Percentiles rank a stretch among this genome's conserved stretches.
Evolutionary conservation across 352 stramenopile genomes (phyloP).

Genomic region (Pythium rishiriense): DNA sequence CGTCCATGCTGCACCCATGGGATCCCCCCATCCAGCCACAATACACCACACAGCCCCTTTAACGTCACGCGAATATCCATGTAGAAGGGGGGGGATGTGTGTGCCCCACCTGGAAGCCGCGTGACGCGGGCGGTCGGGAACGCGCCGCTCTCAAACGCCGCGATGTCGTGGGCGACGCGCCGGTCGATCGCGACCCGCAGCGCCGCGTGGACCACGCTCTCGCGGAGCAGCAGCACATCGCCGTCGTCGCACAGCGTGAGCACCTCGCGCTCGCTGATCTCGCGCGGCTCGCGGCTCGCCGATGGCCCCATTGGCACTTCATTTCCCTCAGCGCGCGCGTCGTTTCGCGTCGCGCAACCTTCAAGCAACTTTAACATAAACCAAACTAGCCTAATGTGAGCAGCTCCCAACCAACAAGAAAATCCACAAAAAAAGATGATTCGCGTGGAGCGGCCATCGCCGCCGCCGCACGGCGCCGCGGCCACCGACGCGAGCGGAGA

Average conservation of each 20-base stretch:
- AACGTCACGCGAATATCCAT: neutral
- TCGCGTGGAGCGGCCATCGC: constrained; percentile 1
- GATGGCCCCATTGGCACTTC: neutral
- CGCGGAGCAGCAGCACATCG: constrained; percentile 54
- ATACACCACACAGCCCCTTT: neutral
- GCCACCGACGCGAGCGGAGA: constrained; percentile 25
- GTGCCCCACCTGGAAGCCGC: constrained; percentile 36
- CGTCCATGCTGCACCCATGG: constrained; percentile 31
- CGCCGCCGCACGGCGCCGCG: too few relatives aligned
- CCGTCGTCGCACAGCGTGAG: constrained; percentile 55
- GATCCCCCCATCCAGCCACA: neutral
- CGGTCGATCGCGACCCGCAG: constrained; percentile 43
- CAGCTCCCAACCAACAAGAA: neutral
- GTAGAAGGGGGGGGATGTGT: too few relatives aligned
- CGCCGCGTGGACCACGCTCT: constrained; percentile 35
- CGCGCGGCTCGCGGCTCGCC: constrained; percentile 1
- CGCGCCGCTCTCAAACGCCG: constrained; percentile 43
- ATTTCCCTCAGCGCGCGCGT: neutral
- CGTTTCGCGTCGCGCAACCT: constrained; percentile 22
- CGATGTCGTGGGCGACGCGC: constrained; percentile 47
- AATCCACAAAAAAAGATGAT: constrained; percentile 1
- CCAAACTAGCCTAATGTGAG: constrained; percentile 5
- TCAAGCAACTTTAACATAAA: neutral
- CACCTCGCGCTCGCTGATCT: constrained; percentile 35
- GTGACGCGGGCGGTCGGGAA: constrained; percentile 51